Base-by-base conservation (phyloP, 805 yeast genomes). In the Nakazawaea sp. region DNA sequence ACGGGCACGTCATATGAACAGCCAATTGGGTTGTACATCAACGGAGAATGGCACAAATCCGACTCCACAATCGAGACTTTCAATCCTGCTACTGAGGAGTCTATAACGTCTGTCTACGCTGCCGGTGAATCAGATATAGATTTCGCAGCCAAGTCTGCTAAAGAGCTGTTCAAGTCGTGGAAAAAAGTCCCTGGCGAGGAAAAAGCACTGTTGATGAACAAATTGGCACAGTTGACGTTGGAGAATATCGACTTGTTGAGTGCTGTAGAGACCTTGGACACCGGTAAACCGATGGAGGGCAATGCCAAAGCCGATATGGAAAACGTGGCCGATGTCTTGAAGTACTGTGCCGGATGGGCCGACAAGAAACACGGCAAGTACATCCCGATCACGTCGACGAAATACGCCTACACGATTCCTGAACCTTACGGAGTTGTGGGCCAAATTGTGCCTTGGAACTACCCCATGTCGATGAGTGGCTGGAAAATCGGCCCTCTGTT, bases 401-500 rank as follows among this genome's bases (percentile, higher is more conserved):
- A 68, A 53, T 64, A 81, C 48, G 83, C 83, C 25, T 78, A 76
- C 59, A 79, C 88, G 18, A 65, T 78, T 36, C 78, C 78, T 45
- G 83, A 81, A 56, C 81, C 86, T 5, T 54, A 64, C 35, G 80
- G 81, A 13, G 82, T 78, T 26, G 76, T 80, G 48, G 85, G 78
- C 10, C 79, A 76, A 54, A 75, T 78, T 46, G 75, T 79, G 40
- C 86, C 86, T 24, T 78, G 86, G 85, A 78, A 78, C 61, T 79
- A 75, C 53, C 85, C 86, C 21, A 56, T 78, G 47, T 62, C 70
- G 23, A 80, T 81, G 87, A 77, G 82, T 12, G 68, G 83, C 18
- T 83, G 92, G 92, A 82, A 83, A 58, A 64, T 83, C 51, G 86
- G 83, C 19, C 90, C 90, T 17, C 92, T 94, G 8, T 61, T 83